A percentile compares a stretch with the other conserved stretches of the same genome.
phyloP scores from a whole-genome alignment of 1,284 basidiomycete species.

The Fistulinella cinereoalba region DNA sequence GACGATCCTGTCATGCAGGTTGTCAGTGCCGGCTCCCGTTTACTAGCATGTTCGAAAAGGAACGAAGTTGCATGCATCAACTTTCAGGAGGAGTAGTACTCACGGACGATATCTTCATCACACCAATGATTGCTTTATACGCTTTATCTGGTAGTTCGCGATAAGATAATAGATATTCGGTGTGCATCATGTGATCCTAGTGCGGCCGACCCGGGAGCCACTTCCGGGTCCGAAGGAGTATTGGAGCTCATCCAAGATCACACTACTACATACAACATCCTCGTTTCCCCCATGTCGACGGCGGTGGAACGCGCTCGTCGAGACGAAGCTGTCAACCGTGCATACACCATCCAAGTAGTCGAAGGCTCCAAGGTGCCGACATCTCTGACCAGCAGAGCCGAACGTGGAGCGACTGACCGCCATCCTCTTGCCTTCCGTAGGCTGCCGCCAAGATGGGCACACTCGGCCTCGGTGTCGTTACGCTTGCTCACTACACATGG shows the following conservation, averaged over 20 bases:
- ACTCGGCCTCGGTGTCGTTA: slow-evolving; percentile 58
- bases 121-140: not conserved
- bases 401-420: too few species aligned
- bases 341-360: slow-evolving; percentile 51
- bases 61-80: slow-evolving; percentile 24
- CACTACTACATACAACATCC: not conserved
- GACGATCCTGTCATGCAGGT: slow-evolving; percentile 41
- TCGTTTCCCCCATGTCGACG: slow-evolving; percentile 35
- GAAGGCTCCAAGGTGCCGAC: slow-evolving; percentile 49
- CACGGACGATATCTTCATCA: not conserved
- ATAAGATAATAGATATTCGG: too few species aligned
- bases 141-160: not conserved
- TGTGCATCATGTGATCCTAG: not conserved
- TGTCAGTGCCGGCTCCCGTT: slow-evolving; percentile 30
- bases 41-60: slow-evolving; percentile 39
- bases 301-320: slow-evolving; percentile 39
- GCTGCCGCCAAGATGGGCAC: slow-evolving; percentile 54
- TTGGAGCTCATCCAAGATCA: too few species aligned
- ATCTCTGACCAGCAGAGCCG: slow-evolving; percentile 1
- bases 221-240: not conserved
- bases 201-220: not conserved
- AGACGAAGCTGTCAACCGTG: slow-evolving; percentile 51
- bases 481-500: slow-evolving; percentile 72
- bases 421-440: slow-evolving; percentile 41
- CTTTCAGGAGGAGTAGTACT: slow-evolving; percentile 5